A percentile compares a stretch with the other conserved stretches of the same genome.
These are phyloP conservation scores for Paraurostyla sp. DNA, from an alignment of 73 alveolate genomes.

Conservation along the genomic window DNA sequence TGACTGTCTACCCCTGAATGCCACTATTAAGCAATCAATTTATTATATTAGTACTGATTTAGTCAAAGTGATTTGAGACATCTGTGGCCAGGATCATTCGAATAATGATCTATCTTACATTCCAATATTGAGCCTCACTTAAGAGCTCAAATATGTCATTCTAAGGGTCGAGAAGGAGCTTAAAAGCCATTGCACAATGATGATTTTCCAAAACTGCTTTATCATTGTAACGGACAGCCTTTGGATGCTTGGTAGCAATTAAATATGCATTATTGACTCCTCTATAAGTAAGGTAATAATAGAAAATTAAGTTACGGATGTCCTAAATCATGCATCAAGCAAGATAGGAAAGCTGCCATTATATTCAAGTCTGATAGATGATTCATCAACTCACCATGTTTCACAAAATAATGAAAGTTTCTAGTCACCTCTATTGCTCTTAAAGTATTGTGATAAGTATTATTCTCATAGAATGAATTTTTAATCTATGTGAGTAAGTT, in stretches of 20 bases:
- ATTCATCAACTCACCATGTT: slow-evolving; percentile 78
- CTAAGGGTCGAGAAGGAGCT: slow-evolving; percentile 82
- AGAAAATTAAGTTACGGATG: slow-evolving; percentile 79
- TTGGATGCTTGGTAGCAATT: slow-evolving; percentile 84
- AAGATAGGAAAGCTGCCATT: slow-evolving; percentile 82
- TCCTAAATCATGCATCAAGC: slow-evolving; percentile 89
- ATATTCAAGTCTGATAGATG: slow-evolving; percentile 75
- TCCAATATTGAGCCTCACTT: slow-evolving; percentile 81
- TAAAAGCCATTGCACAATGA: slow-evolving; percentile 92
- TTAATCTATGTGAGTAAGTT: slow-evolving; percentile 63
- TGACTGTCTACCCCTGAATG: slow-evolving; percentile 56
- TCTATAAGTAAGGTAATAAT: not conserved
- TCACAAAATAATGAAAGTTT: slow-evolving; percentile 74
- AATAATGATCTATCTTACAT: slow-evolving; percentile 87
- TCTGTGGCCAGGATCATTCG: slow-evolving; percentile 91
- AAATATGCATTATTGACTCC: slow-evolving; percentile 91
- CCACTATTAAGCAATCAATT: slow-evolving; percentile 41
- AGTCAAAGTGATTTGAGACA: slow-evolving; percentile 78
- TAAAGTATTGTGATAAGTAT: slow-evolving; percentile 77
- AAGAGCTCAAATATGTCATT: slow-evolving; percentile 85
- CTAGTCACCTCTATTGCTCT: slow-evolving; percentile 78
- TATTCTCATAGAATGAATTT: slow-evolving; percentile 66
- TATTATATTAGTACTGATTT: slow-evolving; percentile 17
- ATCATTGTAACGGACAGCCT: slow-evolving; percentile 94
- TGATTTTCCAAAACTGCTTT: slow-evolving; percentile 89